Percentiles rank a stretch among this genome's conserved stretches.
These are phyloP conservation scores for Arthroderma uncinatum DNA, from an alignment of 2,329 filamentous ascomycete species.

Conservation along the genomic window DNA sequence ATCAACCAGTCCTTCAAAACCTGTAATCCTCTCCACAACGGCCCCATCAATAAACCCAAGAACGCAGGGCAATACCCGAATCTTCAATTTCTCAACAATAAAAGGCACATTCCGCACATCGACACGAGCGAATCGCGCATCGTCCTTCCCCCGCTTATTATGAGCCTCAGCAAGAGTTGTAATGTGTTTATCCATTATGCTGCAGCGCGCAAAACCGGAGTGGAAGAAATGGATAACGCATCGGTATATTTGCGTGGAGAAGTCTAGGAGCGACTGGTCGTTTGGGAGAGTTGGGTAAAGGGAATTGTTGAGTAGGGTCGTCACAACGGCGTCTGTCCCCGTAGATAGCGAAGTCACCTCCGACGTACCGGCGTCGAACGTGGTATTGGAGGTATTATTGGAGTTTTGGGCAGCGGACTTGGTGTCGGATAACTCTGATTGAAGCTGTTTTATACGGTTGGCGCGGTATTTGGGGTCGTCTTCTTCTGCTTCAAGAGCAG, in stretches of 20 bases:
- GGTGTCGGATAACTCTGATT: constrained; percentile 43
- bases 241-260: constrained; percentile 47
- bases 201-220: constrained; percentile 51
- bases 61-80: constrained; percentile 39
- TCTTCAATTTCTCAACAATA: constrained; percentile 37
- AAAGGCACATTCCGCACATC: constrained; percentile 39
- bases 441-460: constrained; percentile 49
- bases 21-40: constrained; percentile 35
- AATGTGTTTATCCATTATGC: constrained; percentile 51
- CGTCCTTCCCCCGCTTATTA: constrained; percentile 14
- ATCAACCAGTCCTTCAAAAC: constrained; percentile 35
- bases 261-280: constrained; percentile 49
- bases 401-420: constrained; percentile 37
- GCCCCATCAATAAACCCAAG: constrained; percentile 40
- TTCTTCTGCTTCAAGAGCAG: constrained; percentile 43
- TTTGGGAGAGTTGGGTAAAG: constrained; percentile 33
- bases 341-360: constrained; percentile 1
- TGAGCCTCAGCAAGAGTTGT: constrained; percentile 30
- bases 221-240: constrained; percentile 56
- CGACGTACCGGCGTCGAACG: neutral
- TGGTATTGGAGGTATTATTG: constrained; percentile 13
- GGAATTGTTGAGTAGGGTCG: constrained; percentile 19
- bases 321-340: constrained; percentile 13
- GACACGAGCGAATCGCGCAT: constrained; percentile 35
- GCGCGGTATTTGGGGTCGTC: constrained; percentile 44